Conservation (phyloP, 202 grass and related monocot species). For the Setaria viridis region DNA sequence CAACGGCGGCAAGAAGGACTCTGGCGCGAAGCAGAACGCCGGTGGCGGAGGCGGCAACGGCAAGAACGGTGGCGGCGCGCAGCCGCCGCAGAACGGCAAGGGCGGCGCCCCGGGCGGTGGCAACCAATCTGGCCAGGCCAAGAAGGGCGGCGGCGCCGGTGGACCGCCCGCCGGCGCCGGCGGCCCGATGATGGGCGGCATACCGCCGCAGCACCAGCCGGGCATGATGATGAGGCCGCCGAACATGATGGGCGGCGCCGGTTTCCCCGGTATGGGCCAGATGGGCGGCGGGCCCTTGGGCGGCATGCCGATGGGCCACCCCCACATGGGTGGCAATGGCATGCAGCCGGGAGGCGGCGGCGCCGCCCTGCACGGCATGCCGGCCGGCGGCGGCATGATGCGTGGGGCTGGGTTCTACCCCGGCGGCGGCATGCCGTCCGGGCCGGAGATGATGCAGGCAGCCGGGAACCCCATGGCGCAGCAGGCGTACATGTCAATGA, state of each 20-base stretch:
- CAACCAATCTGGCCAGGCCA: conserved; percentile 44
- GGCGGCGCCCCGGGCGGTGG: conserved; percentile 15
- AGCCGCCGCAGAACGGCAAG: conserved; percentile 31
- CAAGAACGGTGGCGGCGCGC: conserved; percentile 43
- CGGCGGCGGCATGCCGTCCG: neutral
- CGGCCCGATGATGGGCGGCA: conserved; percentile 47
- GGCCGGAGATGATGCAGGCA: conserved; percentile 54
- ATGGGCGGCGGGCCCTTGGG: conserved; percentile 52
- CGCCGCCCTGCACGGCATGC: conserved; percentile 45
- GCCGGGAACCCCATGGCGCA: conserved; percentile 54
- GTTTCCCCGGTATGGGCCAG: conserved; percentile 59
- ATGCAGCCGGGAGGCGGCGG: neutral
- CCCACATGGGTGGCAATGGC: conserved; percentile 45
- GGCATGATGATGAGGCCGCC: conserved; percentile 69
- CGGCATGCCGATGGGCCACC: conserved; percentile 43
- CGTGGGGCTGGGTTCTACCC: neutral
- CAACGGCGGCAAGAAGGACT: conserved; percentile 62
- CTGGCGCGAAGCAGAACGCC: conserved; percentile 48
- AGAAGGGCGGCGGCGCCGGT: conserved; percentile 54
- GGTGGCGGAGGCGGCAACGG: conserved; percentile 46
- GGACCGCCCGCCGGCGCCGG: conserved; percentile 17
- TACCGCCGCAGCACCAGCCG: conserved; percentile 41
- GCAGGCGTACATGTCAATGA: conserved; percentile 66
- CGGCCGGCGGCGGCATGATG: conserved; percentile 36
- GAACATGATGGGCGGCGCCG: conserved; percentile 66